Evolutionary conservation across 257 asterid species (phyloP).

Genomic region (Nicotiana tabacum): DNA sequence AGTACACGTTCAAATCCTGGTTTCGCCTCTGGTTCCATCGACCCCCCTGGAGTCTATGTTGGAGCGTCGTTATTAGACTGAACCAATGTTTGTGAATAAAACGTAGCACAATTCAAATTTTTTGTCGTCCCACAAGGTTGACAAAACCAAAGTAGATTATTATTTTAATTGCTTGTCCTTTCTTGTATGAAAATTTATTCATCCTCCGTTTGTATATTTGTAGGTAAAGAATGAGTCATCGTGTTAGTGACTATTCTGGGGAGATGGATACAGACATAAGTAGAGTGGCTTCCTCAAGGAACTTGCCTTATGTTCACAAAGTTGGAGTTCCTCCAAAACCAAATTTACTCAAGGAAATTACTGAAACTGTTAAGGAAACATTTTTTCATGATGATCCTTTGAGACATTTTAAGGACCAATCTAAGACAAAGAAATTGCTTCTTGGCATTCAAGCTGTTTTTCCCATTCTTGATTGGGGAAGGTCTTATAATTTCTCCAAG

Average conservation of each 20-base stretch:
- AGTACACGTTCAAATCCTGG: no score
- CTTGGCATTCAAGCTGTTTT: conserved; percentile 49
- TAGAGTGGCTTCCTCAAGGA: conserved; percentile 31
- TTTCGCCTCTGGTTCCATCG: no score
- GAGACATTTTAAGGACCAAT: conserved; percentile 50
- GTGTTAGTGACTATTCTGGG: conserved; percentile 15
- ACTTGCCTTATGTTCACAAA: conserved; percentile 42
- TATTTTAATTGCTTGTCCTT: conserved; percentile 10
- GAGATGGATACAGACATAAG: conserved; percentile 23
- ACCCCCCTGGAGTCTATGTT: no score
- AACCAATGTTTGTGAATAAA: no score
- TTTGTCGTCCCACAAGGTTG: no score
- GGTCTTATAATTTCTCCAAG: conserved; percentile 41
- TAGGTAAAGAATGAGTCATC: conserved; percentile 25
- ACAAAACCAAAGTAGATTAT: no score
- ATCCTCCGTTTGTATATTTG: not conserved
- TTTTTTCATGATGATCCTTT: conserved; percentile 70
- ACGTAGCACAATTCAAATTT: no score
- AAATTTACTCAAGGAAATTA: conserved; percentile 40
- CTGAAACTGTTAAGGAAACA: conserved; percentile 48
- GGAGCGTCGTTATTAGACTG: no score
- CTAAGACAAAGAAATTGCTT: conserved; percentile 21
- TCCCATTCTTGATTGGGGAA: conserved; percentile 71
- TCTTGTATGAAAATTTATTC: not conserved
- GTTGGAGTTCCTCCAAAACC: conserved; percentile 61